phyloP scores from a whole-genome alignment of 495 filamentous ascomycete genomes.

The Trichoderma gamsii region DNA sequence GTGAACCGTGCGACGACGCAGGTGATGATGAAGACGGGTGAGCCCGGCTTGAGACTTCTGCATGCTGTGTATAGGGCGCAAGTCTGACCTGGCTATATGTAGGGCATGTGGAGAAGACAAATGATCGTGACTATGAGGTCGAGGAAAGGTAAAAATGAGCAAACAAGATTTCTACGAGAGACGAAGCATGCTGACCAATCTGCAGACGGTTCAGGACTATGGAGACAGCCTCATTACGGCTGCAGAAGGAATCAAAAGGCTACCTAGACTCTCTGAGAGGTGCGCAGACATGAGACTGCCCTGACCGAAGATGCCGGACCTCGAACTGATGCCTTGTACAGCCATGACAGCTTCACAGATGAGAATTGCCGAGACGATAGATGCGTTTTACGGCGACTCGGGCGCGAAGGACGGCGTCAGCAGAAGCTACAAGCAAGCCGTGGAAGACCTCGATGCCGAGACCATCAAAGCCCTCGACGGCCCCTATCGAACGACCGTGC shows the following conservation, averaged over 20 bases:
- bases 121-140: constrained; percentile 96
- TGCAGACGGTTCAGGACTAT: constrained; percentile 85
- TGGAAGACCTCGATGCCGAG: constrained; percentile 94
- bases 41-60: constrained; percentile 2
- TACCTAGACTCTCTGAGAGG: constrained; percentile 93
- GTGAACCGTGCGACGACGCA: constrained; percentile 97
- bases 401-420: constrained; percentile 91
- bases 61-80: background rate
- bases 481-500: constrained; percentile 89
- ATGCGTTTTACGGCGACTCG: constrained; percentile 96
- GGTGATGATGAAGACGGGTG: constrained; percentile 99
- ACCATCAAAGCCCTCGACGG: constrained; percentile 97
- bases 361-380: constrained; percentile 98
- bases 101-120: constrained; percentile 97
- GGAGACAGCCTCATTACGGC: constrained; percentile 82
- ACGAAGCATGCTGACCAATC: constrained; percentile 7
- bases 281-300: constrained; percentile 26
- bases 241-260: constrained; percentile 96
- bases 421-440: constrained; percentile 94
- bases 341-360: constrained; percentile 99
- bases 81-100: constrained; percentile 16
- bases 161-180: background rate
- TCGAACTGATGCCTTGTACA: constrained; percentile 26
- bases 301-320: constrained; percentile 15
- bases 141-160: constrained; percentile 66